Conservation (phyloP, 1,139 yeast species). For the Magnusiomyces fungicola region DNA sequence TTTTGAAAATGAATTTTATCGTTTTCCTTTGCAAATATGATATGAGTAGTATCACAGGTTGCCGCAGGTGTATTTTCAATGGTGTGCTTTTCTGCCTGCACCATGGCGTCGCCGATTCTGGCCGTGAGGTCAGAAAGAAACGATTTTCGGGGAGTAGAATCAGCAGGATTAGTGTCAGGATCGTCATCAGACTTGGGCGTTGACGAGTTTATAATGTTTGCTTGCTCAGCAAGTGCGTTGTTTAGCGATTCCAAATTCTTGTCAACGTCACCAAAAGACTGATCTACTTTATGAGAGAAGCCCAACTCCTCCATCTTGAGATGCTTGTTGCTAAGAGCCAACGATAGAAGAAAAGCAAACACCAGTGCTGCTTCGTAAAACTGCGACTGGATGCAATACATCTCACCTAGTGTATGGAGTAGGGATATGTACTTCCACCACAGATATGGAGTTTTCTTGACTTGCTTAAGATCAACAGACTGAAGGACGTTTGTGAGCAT, state of each 20-base stretch:
- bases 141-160: neutral
- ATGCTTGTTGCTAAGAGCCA: slow-evolving; percentile 8
- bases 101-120: slow-evolving; percentile 7
- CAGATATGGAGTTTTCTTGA: slow-evolving; percentile 15
- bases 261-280: neutral
- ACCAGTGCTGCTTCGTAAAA: slow-evolving; percentile 19
- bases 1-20: too few species aligned
- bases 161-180: too few species aligned
- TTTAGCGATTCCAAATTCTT: too few species aligned
- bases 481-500: slow-evolving; percentile 15
- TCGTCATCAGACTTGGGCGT: too few species aligned
- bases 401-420: slow-evolving; percentile 27
- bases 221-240: too few species aligned
- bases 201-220: too few species aligned
- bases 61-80: neutral
- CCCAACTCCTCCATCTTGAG: neutral
- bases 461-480: slow-evolving; percentile 5
- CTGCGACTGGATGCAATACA: slow-evolving; percentile 12
- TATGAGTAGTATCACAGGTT: slow-evolving; percentile 1
- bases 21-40: neutral
- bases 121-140: slow-evolving; percentile 10
- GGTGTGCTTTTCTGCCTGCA: neutral
- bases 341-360: slow-evolving; percentile 15
- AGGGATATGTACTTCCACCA: slow-evolving; percentile 26
- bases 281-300: neutral